Evolutionary conservation across 768 basidiomycete species (phyloP).

Genomic region (Pleurotus tuber-regium): DNA sequence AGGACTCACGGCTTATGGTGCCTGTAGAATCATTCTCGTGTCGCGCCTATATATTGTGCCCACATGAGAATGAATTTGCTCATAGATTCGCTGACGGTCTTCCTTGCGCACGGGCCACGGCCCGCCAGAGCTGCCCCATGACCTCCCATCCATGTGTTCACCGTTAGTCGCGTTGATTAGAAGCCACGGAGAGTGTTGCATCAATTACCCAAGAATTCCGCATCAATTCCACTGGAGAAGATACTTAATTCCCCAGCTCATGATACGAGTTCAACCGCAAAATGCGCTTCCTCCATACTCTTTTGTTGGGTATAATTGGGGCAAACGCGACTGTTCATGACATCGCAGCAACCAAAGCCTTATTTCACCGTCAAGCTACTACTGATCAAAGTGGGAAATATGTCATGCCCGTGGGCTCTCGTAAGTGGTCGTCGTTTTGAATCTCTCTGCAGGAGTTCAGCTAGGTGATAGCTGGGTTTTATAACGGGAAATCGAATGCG

Average conservation of each 20-base stretch:
- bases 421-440: not conserved
- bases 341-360: not conserved
- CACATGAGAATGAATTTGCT: too few species aligned
- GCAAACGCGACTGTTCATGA: too few species aligned
- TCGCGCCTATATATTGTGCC: too few species aligned
- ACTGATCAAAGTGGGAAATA: conserved; percentile 12
- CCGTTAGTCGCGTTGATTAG: too few species aligned
- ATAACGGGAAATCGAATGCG: conserved; percentile 26
- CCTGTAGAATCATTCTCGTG: too few species aligned
- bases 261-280: not conserved
- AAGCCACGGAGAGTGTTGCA: too few species aligned
- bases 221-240: not conserved
- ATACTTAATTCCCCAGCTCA: not conserved
- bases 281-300: not conserved
- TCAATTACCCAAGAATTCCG: not conserved
- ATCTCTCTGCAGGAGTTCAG: not conserved
- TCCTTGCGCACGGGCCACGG: too few species aligned
- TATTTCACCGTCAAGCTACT: conserved; percentile 14
- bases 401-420: conserved; percentile 3
- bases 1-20: too few species aligned
- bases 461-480: conserved; percentile 18
- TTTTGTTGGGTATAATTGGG: too few species aligned
- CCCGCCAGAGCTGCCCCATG: too few species aligned
- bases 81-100: too few species aligned
- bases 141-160: too few species aligned